Evolutionary conservation across 176 grass and related monocot species (phyloP).

Genomic region (Echinochloa phyllopogon): DNA sequence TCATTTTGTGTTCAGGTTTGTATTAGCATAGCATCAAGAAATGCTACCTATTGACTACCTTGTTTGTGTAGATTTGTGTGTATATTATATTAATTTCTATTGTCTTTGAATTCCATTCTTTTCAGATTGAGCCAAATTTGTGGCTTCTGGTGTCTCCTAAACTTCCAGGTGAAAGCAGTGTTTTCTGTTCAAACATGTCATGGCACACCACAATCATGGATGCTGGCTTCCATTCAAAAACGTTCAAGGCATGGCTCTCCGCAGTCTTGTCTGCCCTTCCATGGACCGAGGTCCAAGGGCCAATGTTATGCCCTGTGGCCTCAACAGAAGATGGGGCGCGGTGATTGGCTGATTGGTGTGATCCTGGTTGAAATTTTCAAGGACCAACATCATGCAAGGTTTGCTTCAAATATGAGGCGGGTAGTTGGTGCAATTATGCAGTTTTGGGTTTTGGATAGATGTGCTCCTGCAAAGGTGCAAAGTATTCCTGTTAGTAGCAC

Average conservation of each 20-base stretch:
- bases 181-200: conserved; percentile 19
- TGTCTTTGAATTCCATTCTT: background rate
- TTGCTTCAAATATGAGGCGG: background rate
- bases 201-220: background rate
- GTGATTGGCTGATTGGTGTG: conserved; percentile 21
- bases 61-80: background rate
- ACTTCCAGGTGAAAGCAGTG: conserved; percentile 24
- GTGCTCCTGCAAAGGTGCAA: background rate
- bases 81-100: background rate
- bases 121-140: background rate
- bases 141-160: conserved; percentile 6
- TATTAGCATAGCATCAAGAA: conserved; percentile 17
- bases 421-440: conserved; percentile 6
- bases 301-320: conserved; percentile 3
- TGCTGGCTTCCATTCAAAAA: conserved; percentile 12
- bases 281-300: conserved; percentile 14
- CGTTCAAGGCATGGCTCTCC: background rate
- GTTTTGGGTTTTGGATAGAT: background rate
- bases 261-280: conserved; percentile 7
- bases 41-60: background rate
- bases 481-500: background rate
- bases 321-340: background rate
- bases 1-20: conserved; percentile 38
- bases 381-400: background rate
- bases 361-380: background rate